A percentile compares a stretch with the other conserved stretches of the same genome.
Evolutionary conservation across 2,329 filamentous ascomycete genomes (phyloP).

Genomic region (Diaporthe sp.): DNA sequence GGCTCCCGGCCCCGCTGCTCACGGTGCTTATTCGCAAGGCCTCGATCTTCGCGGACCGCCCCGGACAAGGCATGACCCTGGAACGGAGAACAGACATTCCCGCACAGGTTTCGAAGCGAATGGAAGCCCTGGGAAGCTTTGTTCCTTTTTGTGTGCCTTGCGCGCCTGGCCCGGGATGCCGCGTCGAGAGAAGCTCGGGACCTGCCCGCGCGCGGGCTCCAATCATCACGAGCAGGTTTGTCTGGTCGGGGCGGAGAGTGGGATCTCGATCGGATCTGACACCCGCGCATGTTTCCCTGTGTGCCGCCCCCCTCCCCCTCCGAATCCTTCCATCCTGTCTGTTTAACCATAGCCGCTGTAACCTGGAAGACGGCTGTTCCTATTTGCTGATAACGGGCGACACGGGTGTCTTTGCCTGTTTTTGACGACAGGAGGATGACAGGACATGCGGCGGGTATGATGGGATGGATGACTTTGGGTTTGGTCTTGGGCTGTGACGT

Average conservation of each 20-base stretch:
- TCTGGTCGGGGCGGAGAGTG: background rate
- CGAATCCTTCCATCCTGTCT: background rate
- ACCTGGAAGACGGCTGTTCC: background rate
- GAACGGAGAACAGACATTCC: background rate
- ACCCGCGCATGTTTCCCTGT: background rate
- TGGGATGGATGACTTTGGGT: background rate
- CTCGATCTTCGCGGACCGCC: slow-evolving; percentile 21
- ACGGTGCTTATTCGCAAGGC: background rate
- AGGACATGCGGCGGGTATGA: background rate
- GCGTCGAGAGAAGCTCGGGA: slow-evolving; percentile 5
- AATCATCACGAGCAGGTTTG: background rate
- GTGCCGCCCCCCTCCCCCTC: background rate
- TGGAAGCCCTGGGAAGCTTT: background rate
- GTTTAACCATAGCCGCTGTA: slow-evolving; percentile 20
- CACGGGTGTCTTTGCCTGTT: background rate
- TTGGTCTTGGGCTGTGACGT: background rate
- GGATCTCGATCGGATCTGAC: slow-evolving; percentile 29
- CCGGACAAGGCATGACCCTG: slow-evolving; percentile 17
- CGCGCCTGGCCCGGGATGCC: background rate
- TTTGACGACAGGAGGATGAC: background rate
- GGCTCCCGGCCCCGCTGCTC: background rate
- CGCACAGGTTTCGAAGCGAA: background rate
- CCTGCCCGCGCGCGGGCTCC: slow-evolving; percentile 20
- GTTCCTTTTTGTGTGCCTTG: background rate
- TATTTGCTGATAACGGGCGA: too few species aligned